Base-by-base conservation (phyloP, 2,329 filamentous ascomycete genomes). In the Lasiodiplodia hormozganensis region DNA sequence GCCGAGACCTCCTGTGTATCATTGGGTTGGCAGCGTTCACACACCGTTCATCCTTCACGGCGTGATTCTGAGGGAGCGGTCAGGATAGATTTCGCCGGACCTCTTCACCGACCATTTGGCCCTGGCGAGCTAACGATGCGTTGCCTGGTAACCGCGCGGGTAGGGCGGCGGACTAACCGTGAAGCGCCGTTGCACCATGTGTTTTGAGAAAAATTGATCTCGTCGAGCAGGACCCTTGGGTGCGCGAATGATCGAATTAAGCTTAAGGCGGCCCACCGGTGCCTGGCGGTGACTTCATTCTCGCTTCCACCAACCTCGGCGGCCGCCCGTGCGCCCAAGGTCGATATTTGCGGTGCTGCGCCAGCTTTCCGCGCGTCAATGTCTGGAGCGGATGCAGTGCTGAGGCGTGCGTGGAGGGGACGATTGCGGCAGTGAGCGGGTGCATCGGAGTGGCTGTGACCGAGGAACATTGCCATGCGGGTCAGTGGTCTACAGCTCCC, bases 211-310 rank as follows among this genome's bases (percentile, higher is more conserved):
- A 60, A 62, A 18, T 49, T 62, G 38, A 49, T 62, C 40, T 31
- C 25, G 21, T 49, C 14, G 58, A 34, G 28, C 21, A 28, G 23
- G 58, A 62, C 58, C 58, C 58, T 49, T 40, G 40, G 7, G 40
- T 34, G 40, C 16, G 23, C 25, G 25, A 51, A 21, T 28, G 14
- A 34, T 11, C 31, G 25, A 38, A 60, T 52, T 67, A 67, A 67
- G 65, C 65, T 67, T 67, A 67, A 67, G 54, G 65, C 54, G 47
- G 43, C 54, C 65, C 65, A 57, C 58, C 18, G 6, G 58, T 62
- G 58, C 58, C 58, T 62, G 60, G 43, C 40, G 54, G 54, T 58
- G 54, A 67, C 56, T 38, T 64, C 60, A 64, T 64, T 21, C 62
- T 34, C 18, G 49, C 60, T 25, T 34, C 40, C 60, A 43, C 6